These are phyloP conservation scores for Cladophialophora psammophila DNA, from an alignment of 2,329 filamentous ascomycete species.

Conservation along the genomic window DNA sequence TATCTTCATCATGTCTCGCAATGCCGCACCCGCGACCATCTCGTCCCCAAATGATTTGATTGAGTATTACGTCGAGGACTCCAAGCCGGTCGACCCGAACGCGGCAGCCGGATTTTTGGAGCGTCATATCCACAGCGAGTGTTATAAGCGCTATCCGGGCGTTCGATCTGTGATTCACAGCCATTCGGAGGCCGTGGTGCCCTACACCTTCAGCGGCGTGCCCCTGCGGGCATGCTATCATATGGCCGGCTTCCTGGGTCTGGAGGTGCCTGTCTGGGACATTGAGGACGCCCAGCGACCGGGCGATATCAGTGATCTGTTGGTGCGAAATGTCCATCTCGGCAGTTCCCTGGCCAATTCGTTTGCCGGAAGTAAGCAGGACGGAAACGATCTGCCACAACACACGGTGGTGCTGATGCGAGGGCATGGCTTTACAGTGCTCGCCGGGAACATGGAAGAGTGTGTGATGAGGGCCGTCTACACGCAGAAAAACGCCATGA, in stretches of 20 bases:
- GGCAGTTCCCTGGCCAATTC: slow-evolving; percentile 46
- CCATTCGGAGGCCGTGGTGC: slow-evolving; percentile 54
- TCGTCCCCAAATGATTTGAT: slow-evolving; percentile 55
- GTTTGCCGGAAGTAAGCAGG: slow-evolving; percentile 41
- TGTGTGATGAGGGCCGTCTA: slow-evolving; percentile 55
- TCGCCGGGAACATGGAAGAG: slow-evolving; percentile 49
- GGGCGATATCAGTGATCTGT: slow-evolving; percentile 47
- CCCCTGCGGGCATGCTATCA: slow-evolving; percentile 53
- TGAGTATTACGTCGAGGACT: slow-evolving; percentile 55
- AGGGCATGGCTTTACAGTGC: slow-evolving; percentile 54
- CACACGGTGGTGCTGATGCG: slow-evolving; percentile 53
- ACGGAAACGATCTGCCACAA: neutral
- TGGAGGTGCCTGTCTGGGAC: slow-evolving; percentile 45
- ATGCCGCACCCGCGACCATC: slow-evolving; percentile 57
- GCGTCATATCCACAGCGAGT: slow-evolving; percentile 57
- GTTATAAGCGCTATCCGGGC: slow-evolving; percentile 51
- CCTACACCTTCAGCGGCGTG: slow-evolving; percentile 48
- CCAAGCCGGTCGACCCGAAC: slow-evolving; percentile 50
- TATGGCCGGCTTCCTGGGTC: slow-evolving; percentile 52
- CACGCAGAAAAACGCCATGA: slow-evolving; percentile 53
- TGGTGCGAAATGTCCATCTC: slow-evolving; percentile 49
- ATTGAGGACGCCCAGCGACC: slow-evolving; percentile 41
- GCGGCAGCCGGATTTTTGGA: slow-evolving; percentile 53
- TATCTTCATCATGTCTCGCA: slow-evolving; percentile 59
- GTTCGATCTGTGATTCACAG: slow-evolving; percentile 55